These are phyloP conservation scores for Pilobolus umbonatus DNA, from an alignment of 192 early-diverging fungal species.

Conservation along the genomic window DNA sequence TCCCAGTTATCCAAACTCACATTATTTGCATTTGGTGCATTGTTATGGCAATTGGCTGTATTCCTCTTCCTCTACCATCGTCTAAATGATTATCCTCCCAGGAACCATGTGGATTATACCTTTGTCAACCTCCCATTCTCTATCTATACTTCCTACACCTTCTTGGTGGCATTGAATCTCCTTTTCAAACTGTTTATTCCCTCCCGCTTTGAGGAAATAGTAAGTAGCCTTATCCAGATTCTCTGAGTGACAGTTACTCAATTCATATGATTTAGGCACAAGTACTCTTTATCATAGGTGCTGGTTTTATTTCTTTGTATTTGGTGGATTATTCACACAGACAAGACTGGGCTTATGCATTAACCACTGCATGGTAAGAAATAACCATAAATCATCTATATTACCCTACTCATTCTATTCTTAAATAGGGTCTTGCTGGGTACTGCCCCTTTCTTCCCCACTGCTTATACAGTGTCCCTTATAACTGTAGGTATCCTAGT, in stretches of 20 bases:
- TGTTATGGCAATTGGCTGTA: conserved; percentile 30
- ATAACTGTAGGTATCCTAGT: conserved; percentile 29
- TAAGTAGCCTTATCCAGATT: no score
- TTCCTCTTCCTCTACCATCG: conserved; percentile 31
- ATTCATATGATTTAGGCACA: background rate
- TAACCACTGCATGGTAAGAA: conserved; percentile 34
- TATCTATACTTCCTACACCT: conserved; percentile 30
- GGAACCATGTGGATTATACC: conserved; percentile 28
- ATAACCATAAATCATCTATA: background rate
- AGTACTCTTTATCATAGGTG: conserved; percentile 1
- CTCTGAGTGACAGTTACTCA: background rate
- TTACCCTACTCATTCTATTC: background rate
- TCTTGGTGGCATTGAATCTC: conserved; percentile 18
- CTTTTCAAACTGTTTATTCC: conserved; percentile 3
- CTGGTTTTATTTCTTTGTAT: conserved; percentile 21
- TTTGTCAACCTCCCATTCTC: conserved; percentile 42
- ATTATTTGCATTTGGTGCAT: conserved; percentile 22
- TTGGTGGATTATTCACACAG: conserved; percentile 36
- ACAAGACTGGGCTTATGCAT: conserved; percentile 34
- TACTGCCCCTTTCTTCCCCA: conserved; percentile 11
- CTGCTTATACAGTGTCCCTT: conserved; percentile 25
- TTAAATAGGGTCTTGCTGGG: conserved; percentile 19
- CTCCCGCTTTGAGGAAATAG: conserved; percentile 21
- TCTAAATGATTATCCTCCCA: conserved; percentile 34
- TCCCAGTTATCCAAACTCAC: conserved; percentile 20